Percentiles rank a stretch among this genome's conserved stretches.
Conservation (phyloP, 805 yeast species). For the Lipomyces sp. region DNA sequence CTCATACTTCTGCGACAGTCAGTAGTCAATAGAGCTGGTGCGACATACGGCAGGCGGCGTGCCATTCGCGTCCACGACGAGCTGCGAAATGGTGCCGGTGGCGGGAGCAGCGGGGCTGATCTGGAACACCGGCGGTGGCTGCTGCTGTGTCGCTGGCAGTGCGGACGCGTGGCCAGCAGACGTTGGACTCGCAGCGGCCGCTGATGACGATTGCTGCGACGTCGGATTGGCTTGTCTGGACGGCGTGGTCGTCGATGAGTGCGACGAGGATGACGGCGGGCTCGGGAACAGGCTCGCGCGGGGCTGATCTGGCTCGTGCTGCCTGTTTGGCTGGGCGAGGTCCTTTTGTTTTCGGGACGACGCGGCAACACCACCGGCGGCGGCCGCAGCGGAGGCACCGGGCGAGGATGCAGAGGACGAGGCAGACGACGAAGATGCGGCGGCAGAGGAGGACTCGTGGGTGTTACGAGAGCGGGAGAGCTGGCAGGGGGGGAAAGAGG, state of each 20-base stretch:
- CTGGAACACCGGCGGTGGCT: no score
- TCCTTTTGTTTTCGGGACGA: background rate
- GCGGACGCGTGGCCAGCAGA: no score
- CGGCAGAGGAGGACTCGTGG: conserved; percentile 22
- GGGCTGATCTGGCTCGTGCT: background rate
- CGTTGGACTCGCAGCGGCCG: background rate
- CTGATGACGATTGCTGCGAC: background rate
- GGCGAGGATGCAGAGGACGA: conserved; percentile 7
- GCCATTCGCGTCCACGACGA: no score
- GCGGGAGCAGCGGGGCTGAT: no score
- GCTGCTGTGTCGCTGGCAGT: no score
- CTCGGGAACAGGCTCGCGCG: background rate
- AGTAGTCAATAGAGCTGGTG: no score
- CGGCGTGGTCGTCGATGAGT: conserved; percentile 15
- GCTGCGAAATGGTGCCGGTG: no score
- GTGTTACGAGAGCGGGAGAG: conserved; percentile 31
- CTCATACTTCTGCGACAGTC: no score
- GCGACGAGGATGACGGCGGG: background rate
- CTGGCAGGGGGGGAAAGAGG: conserved; percentile 4
- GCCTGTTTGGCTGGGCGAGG: background rate
- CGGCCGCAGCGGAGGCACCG: background rate
- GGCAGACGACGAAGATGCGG: conserved; percentile 8
- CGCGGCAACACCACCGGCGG: background rate
- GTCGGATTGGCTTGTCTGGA: conserved; percentile 11
- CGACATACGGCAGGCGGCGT: no score